Evolutionary conservation across 2,329 filamentous ascomycete genomes (phyloP).

Genomic region (Lachnellula occidentalis): DNA sequence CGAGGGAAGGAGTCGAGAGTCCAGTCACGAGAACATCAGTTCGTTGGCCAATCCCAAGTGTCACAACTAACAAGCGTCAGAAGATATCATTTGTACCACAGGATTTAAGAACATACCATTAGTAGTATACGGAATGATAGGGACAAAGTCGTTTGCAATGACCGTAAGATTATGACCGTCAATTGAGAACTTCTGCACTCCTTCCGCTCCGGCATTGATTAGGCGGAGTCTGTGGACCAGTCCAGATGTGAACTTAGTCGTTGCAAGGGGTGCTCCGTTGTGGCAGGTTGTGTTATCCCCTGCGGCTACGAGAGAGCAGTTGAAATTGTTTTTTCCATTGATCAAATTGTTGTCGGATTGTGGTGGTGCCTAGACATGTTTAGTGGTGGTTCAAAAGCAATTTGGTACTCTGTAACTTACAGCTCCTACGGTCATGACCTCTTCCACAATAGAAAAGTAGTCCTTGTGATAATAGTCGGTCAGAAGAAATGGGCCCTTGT

Average conservation of each 20-base stretch:
- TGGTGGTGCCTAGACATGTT: not conserved
- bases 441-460: conserved; percentile 43
- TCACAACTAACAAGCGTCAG: conserved; percentile 37
- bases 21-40: conserved; percentile 38
- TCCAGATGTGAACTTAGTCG: conserved; percentile 29
- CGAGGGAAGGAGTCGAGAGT: conserved; percentile 33
- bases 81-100: not conserved
- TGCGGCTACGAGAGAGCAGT: not conserved
- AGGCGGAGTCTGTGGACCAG: conserved; percentile 40
- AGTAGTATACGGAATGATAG: conserved; percentile 23
- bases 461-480: conserved; percentile 35
- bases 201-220: conserved; percentile 39
- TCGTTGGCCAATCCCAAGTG: conserved; percentile 52
- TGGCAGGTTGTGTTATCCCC: conserved; percentile 4
- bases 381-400: not conserved
- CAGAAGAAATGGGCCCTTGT: conserved; percentile 47
- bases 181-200: conserved; percentile 39
- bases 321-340: conserved; percentile 17
- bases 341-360: conserved; percentile 17
- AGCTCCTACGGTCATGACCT: conserved; percentile 26
- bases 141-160: conserved; percentile 58
- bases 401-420: not conserved
- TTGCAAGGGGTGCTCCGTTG: conserved; percentile 14
- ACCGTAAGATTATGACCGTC: conserved; percentile 50
- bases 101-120: not conserved